These are phyloP conservation scores for Flaveria sonorensis DNA, from an alignment of 129 eudicot species.

Conservation along the genomic window DNA sequence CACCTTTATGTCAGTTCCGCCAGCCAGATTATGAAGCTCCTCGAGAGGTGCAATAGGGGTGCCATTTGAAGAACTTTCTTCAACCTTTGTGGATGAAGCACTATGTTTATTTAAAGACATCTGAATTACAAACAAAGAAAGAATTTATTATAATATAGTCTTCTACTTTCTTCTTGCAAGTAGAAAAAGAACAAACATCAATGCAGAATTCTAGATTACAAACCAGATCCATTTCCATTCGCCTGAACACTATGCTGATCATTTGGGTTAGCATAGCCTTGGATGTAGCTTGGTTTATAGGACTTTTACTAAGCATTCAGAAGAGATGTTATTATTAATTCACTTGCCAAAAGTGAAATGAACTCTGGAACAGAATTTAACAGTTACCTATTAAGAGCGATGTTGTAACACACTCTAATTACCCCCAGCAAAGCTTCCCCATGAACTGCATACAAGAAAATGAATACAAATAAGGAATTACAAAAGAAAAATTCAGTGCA, in stretches of 20 bases:
- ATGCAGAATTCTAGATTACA: constrained; percentile 27
- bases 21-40: constrained; percentile 91
- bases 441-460: constrained; percentile 68
- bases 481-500: neutral
- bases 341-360: constrained; percentile 4
- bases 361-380: constrained; percentile 15
- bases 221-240: constrained; percentile 95
- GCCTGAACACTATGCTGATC: constrained; percentile 89
- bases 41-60: constrained; percentile 69
- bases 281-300: constrained; percentile 96
- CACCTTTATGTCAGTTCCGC: constrained; percentile 96
- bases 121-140: constrained; percentile 41
- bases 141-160: constrained; percentile 11
- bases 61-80: constrained; percentile 51
- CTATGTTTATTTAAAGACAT: constrained; percentile 41
- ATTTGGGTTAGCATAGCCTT: constrained; percentile 98
- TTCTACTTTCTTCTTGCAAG: constrained; percentile 3
- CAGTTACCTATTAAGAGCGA: constrained; percentile 92
- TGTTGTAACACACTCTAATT: constrained; percentile 91
- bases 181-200: constrained; percentile 1
- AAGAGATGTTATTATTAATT: constrained; percentile 27
- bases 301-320: constrained; percentile 80
- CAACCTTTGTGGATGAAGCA: constrained; percentile 44
- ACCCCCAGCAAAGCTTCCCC: constrained; percentile 94
- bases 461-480: constrained; percentile 10